These are phyloP conservation scores for Gossypium raimondii DNA, from an alignment of 345 rosid species.

Conservation along the genomic window DNA sequence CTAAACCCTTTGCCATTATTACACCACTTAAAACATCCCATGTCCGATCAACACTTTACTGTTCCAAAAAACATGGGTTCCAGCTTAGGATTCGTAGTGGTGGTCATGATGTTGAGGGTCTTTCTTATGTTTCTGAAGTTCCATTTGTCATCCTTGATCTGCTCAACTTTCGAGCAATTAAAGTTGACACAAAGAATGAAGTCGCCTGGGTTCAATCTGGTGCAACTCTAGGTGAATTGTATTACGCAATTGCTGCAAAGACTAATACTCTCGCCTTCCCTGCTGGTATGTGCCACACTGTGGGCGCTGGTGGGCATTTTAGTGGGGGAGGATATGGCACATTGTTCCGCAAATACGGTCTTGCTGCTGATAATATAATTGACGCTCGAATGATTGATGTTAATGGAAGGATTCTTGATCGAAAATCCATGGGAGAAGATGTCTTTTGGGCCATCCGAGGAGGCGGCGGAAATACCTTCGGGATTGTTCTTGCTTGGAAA, in stretches of 20 bases:
- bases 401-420: slow-evolving; percentile 8
- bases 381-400: slow-evolving; percentile 6
- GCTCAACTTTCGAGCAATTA: not conserved
- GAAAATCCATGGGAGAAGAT: slow-evolving; percentile 17
- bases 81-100: slow-evolving; percentile 12
- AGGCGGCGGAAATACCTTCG: slow-evolving; percentile 3
- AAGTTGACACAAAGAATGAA: not conserved
- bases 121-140: not conserved
- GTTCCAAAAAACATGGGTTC: slow-evolving; percentile 1
- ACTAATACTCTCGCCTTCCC: slow-evolving; percentile 13
- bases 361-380: slow-evolving; percentile 9
- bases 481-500: slow-evolving; percentile 4
- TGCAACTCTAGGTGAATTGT: slow-evolving; percentile 1
- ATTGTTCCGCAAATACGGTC: not conserved
- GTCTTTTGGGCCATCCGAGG: slow-evolving; percentile 14
- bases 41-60: not conserved
- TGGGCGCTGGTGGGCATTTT: slow-evolving; percentile 9
- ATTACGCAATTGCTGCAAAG: slow-evolving; percentile 1
- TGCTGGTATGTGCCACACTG: not conserved
- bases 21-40: not conserved
- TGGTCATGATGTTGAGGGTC: slow-evolving; percentile 11
- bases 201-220: slow-evolving; percentile 11
- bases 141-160: slow-evolving; percentile 11
- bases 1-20: not conserved
- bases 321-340: not conserved